Conservation (phyloP, 2,329 filamentous ascomycete genomes). For the Hortaea werneckii region DNA sequence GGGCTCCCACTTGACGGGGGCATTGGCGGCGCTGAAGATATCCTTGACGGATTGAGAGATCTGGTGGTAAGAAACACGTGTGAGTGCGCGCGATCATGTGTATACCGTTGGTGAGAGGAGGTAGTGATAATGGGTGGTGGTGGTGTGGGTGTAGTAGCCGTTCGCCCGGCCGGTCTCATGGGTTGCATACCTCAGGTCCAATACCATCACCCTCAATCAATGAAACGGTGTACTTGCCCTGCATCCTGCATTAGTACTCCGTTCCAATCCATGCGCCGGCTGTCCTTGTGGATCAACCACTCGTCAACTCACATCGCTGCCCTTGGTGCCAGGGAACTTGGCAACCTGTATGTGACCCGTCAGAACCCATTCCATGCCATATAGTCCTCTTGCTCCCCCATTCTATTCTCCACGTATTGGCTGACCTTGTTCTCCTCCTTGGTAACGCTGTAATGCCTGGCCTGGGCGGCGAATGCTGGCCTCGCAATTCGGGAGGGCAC, state of each 20-base stretch:
- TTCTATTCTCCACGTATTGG: too few relatives aligned
- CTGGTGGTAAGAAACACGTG: conserved; percentile 38
- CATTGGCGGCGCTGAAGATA: conserved; percentile 92
- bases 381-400: too few relatives aligned
- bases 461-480: background rate
- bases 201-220: conserved; percentile 99
- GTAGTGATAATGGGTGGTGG: background rate
- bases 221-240: conserved; percentile 93
- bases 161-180: background rate
- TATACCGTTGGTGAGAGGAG: background rate
- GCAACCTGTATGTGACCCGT: conserved; percentile 46
- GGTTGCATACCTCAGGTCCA: conserved; percentile 47
- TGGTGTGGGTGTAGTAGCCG: background rate
- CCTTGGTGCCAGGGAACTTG: conserved; percentile 87
- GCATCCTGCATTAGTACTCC: background rate
- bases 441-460: background rate
- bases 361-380: too few relatives aligned
- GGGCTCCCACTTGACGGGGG: conserved; percentile 94
- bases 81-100: background rate
- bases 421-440: conserved; percentile 44
- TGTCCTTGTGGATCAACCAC: background rate
- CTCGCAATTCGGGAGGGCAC: too few relatives aligned
- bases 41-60: conserved; percentile 97
- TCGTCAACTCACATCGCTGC: conserved; percentile 60
- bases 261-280: background rate